A percentile compares a stretch with the other conserved stretches of the same genome.
These are phyloP conservation scores for Chaetomium strumarium DNA, from an alignment of 2,329 filamentous ascomycete species.

Conservation along the genomic window DNA sequence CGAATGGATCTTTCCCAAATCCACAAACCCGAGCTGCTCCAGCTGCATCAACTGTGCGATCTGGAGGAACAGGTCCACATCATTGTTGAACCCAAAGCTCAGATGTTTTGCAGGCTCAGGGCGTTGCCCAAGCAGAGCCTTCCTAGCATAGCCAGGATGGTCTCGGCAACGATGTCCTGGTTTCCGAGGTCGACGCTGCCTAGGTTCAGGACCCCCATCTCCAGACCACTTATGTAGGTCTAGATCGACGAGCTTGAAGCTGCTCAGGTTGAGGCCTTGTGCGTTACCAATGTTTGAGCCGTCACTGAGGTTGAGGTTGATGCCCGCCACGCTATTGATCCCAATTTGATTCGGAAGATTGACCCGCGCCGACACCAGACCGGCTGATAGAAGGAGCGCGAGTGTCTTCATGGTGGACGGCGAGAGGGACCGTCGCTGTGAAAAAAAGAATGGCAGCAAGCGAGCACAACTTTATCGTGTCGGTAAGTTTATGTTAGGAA, in stretches of 20 bases:
- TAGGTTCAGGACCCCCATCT: slow-evolving; percentile 27
- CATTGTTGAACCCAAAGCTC: slow-evolving; percentile 23
- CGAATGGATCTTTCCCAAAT: slow-evolving; percentile 25
- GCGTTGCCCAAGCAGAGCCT: slow-evolving; percentile 27
- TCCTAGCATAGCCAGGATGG: slow-evolving; percentile 28
- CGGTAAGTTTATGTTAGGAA: not conserved
- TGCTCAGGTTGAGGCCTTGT: not conserved
- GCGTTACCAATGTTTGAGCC: not conserved
- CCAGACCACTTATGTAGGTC: slow-evolving; percentile 22
- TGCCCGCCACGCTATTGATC: not conserved
- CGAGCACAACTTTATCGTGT: slow-evolving; percentile 1
- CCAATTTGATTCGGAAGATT: slow-evolving; percentile 9
- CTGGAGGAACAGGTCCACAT: slow-evolving; percentile 30
- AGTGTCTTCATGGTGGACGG: slow-evolving; percentile 25
- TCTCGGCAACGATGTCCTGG: slow-evolving; percentile 27
- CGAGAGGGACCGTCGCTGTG: not conserved
- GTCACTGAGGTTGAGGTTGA: slow-evolving; percentile 8
- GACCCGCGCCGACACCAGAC: slow-evolving; percentile 27
- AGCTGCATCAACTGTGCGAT: slow-evolving; percentile 30
- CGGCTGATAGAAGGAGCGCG: slow-evolving; percentile 23
- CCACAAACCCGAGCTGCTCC: slow-evolving; percentile 28
- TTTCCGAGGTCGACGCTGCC: slow-evolving; percentile 28
- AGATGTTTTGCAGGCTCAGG: slow-evolving; percentile 25
- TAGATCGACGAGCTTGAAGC: slow-evolving; percentile 17
- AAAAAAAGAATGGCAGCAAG: not conserved